Evolutionary conservation across 2,329 filamentous ascomycete genomes (phyloP), one percentile per base, ranked within the genome.

Genomic region (Neopestalotiopsis clavispora): DNA sequence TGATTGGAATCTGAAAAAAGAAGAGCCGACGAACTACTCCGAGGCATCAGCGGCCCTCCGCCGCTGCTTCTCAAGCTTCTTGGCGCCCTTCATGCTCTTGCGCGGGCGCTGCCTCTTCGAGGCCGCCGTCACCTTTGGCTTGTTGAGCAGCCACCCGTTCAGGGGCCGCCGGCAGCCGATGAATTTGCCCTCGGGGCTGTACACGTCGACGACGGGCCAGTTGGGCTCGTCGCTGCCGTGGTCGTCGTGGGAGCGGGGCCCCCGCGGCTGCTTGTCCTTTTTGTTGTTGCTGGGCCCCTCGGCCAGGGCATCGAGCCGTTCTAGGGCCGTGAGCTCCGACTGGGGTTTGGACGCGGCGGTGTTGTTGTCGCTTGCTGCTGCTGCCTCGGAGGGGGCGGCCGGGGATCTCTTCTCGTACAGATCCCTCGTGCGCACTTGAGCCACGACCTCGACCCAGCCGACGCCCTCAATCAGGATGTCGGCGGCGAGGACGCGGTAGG

Each of bases 381-480:
- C 12, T 12, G n/a, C 42, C 5, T 70, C 32, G 7, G 69, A 71
- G 32, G 69, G 71, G 32, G 23, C 9, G 1, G n/a, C 14, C 34
- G 34, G 56, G 58, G 71, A 4, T 32, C 34, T 60, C 69, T 17
- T 70, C 69, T 75, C 71, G 63, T 80, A 81, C 67, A 85, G 80
- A 69, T 86, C 83, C 75, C 80, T 87, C 17, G 85, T 88, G 65
- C 95, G 89, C 10, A 97, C 89, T 80, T 99, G 95, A 3, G 91
- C 91, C 0, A 90, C 91, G 56, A 99, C 80, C 80, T 99, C 96
- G 2, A 99, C 87, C 93, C 97, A 99, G 7, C 96, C 96, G 32
- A 94, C 91, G 1, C 96, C 94, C 78, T 98, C 95, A 64, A 99
- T 90, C 14, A 99, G 83, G 30, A 99, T 90, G 77, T 99, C 97